phyloP scores from a whole-genome alignment of 441 rosid species.

The Manihot esculenta region DNA sequence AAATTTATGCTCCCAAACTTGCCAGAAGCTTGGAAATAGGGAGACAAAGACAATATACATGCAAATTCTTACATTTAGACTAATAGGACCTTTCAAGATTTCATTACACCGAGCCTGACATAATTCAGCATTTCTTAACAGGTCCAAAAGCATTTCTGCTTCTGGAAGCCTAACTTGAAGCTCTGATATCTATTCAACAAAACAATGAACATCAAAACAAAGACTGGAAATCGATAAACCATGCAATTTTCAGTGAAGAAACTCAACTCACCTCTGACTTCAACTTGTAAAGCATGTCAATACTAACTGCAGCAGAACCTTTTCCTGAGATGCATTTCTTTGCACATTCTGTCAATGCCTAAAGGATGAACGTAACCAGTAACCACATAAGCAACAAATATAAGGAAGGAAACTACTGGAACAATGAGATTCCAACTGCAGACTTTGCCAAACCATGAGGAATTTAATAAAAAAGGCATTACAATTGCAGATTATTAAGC shows the following conservation, averaged over 20 bases:
- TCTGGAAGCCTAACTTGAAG: constrained; percentile 74
- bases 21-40: constrained; percentile 10
- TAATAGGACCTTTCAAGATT: constrained; percentile 49
- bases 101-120: constrained; percentile 56
- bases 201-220: constrained; percentile 24
- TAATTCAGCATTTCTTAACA: constrained; percentile 56
- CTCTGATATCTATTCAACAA: constrained; percentile 53
- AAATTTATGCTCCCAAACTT: constrained; percentile 6
- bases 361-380: constrained; percentile 28
- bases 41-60: constrained; percentile 16
- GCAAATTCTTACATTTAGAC: constrained; percentile 47
- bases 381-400: constrained; percentile 25
- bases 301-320: constrained; percentile 42
- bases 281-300: constrained; percentile 67
- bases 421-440: neutral
- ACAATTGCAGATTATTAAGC: neutral
- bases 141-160: constrained; percentile 50
- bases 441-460: neutral
- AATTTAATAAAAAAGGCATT: neutral
- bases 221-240: constrained; percentile 13
- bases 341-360: constrained; percentile 65
- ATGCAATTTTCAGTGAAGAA: constrained; percentile 17
- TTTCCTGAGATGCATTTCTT: constrained; percentile 45
- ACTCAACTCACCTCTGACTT: constrained; percentile 63
- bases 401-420: constrained; percentile 6